Evolutionary conservation across 2,329 filamentous ascomycete genomes (phyloP).

Genomic region (Scolecobasidium constrictum): DNA sequence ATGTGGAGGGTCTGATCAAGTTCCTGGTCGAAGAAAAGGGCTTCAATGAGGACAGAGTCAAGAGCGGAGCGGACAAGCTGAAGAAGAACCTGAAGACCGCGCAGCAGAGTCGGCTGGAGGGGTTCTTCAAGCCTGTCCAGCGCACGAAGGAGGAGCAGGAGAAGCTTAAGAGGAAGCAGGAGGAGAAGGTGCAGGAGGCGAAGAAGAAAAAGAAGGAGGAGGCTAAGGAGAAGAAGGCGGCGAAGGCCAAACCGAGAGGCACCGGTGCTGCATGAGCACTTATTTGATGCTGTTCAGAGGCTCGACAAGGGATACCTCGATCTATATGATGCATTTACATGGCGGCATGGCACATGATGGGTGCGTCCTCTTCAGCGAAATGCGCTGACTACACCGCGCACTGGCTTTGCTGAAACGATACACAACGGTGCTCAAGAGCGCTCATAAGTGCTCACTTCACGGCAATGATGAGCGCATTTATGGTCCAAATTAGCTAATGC

Average conservation of each 20-base stretch:
- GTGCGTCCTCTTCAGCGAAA: no score
- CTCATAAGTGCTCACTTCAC: no score
- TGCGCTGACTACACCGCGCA: no score
- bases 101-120: constrained; percentile 84
- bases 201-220: constrained; percentile 94
- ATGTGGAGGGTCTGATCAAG: constrained; percentile 78
- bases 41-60: constrained; percentile 90
- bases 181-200: constrained; percentile 81
- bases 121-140: constrained; percentile 90
- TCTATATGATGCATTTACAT: no score
- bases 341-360: no score
- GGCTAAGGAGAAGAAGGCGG: constrained; percentile 88
- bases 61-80: constrained; percentile 63
- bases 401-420: no score
- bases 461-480: no score
- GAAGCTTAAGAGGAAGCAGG: constrained; percentile 80
- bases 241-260: constrained; percentile 63
- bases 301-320: no score
- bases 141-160: constrained; percentile 82
- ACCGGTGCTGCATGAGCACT: constrained; percentile 5
- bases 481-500: no score
- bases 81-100: constrained; percentile 85
- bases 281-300: no score
- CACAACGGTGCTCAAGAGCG: no score
- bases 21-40: constrained; percentile 91